A percentile compares a stretch with the other conserved stretches of the same genome.
These are phyloP conservation scores for Parasitella parasitica DNA, from an alignment of 371 early-diverging fungal species.

Conservation along the genomic window DNA sequence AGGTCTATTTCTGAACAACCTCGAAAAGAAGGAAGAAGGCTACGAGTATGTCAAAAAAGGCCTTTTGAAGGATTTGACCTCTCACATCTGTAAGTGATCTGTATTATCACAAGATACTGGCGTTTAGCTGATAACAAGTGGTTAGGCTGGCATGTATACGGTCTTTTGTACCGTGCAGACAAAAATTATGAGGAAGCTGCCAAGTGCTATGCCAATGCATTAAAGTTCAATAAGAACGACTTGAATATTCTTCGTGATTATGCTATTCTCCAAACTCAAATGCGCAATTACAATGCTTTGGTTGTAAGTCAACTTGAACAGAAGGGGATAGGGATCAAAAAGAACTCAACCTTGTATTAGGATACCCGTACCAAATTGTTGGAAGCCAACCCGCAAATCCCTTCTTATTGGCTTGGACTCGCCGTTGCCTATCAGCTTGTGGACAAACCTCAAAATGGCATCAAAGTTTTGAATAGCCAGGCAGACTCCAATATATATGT, in stretches of 20 bases:
- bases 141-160: slow-evolving; percentile 97
- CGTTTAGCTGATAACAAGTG: neutral
- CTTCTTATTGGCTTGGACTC: slow-evolving; percentile 83
- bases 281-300: slow-evolving; percentile 84
- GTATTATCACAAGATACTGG: no score
- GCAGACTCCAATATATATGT: slow-evolving; percentile 54
- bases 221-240: slow-evolving; percentile 91
- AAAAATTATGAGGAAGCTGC: slow-evolving; percentile 93
- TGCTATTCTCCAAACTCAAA: slow-evolving; percentile 84
- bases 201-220: slow-evolving; percentile 88
- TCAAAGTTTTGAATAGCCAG: slow-evolving; percentile 68
- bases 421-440: slow-evolving; percentile 86
- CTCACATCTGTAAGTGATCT: slow-evolving; percentile 74
- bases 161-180: slow-evolving; percentile 87
- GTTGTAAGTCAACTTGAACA: slow-evolving; percentile 48
- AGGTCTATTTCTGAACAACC: slow-evolving; percentile 85
- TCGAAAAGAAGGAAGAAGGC: slow-evolving; percentile 92
- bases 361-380: slow-evolving; percentile 74
- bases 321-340: neutral
- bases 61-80: slow-evolving; percentile 73
- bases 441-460: slow-evolving; percentile 71
- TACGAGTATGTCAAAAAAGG: slow-evolving; percentile 89
- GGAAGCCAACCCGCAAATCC: slow-evolving; percentile 66
- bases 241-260: slow-evolving; percentile 89
- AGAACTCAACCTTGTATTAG: slow-evolving; percentile 18